phyloP scores from a whole-genome alignment of 2,329 filamentous ascomycete genomes.

The Ramichloridium luteum region DNA sequence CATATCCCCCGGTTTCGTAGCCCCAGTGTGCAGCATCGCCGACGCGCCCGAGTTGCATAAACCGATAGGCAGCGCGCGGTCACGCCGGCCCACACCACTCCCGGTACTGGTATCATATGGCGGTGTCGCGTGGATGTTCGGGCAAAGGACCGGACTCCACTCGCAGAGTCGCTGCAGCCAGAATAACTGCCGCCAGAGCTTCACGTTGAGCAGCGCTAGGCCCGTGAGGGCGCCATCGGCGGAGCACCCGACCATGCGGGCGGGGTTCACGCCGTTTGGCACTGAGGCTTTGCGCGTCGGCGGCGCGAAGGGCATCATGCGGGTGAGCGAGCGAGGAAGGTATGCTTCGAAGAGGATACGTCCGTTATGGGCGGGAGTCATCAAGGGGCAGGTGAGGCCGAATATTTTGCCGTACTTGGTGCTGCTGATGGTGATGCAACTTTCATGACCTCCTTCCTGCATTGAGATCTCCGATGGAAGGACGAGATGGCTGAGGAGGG shows the following conservation, averaged over 20 bases:
- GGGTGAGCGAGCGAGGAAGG: constrained; percentile 30
- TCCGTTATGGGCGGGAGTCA: constrained; percentile 4
- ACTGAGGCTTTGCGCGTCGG: constrained; percentile 25
- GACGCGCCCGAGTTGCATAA: constrained; percentile 21
- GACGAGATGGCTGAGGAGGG: constrained; percentile 15
- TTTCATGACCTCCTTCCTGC: constrained; percentile 1
- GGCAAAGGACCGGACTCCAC: constrained; percentile 22
- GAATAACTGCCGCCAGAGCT: constrained; percentile 56
- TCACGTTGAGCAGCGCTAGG: constrained; percentile 51
- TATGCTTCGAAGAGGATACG: constrained; percentile 30
- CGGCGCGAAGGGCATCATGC: constrained; percentile 36
- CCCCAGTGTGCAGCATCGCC: constrained; percentile 11
- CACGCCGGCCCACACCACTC: constrained; percentile 6
- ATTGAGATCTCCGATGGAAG: constrained; percentile 3
- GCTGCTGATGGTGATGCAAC: constrained; percentile 12
- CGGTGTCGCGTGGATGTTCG: constrained; percentile 11
- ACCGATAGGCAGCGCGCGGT: constrained; percentile 17
- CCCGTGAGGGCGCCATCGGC: constrained; percentile 41
- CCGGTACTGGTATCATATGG: constrained; percentile 8
- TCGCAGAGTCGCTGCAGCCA: constrained; percentile 56
- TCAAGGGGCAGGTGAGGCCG: constrained; percentile 13
- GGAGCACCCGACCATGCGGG: constrained; percentile 38
- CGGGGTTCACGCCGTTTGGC: constrained; percentile 29
- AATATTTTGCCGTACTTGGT: constrained; percentile 18
- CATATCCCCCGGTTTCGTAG: constrained; percentile 14